Evolutionary conservation across 139 green algal species (phyloP), one percentile per base, ranked within the genome.

Genomic region (Chlamydomonas sp.): DNA sequence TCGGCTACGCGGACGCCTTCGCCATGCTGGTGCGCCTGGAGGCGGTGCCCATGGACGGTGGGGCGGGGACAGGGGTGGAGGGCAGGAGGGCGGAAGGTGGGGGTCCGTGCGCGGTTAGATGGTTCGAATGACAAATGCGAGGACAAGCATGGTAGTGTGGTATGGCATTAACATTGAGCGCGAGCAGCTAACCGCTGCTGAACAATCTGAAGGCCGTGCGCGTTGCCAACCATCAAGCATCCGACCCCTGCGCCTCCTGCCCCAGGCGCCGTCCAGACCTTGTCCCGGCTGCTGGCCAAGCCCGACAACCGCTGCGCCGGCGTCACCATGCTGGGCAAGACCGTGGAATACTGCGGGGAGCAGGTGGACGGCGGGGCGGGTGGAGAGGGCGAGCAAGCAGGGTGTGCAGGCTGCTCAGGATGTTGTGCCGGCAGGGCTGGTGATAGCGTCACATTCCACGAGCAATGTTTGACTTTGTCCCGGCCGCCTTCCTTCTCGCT

Each of bases 241-340:
- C 14, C 69, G 18, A 15, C n/a, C 64, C 64, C 75, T n/a, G 8
- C 57, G n/a, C 31, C 77, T 62, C 9, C 57, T 49, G 4, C 31
- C 16, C 9, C 88, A 90, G 92, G 93, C 17, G 92, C 95, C 0
- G 80, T 95, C 0, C 87, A 91, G 81, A 95, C 94, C 10, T 93
- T 97, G 64, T 77, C 69, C 58, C 79, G 86, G 18, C 89, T 97
- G 89, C 85, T 96, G 63, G 87, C 89, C 57, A 94, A 95, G 84
- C 79, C 84, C 0, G 94, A 95, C 77, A 97, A 84, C 75, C 92
- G 92, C 16, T 86, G 75, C 16, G 94, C 95, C 0, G 94, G 89
- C 10, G 64, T 97, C 61, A 97, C 95, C 18, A 95, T 96, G 92
- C 88, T 97, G 83, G 95, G 95, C 31, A 97, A 97, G 81, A 96